Percentiles rank a stretch among this genome's conserved stretches.
These are phyloP conservation scores for Tylopilus felleus DNA, from an alignment of 768 basidiomycete genomes.

Conservation along the genomic window DNA sequence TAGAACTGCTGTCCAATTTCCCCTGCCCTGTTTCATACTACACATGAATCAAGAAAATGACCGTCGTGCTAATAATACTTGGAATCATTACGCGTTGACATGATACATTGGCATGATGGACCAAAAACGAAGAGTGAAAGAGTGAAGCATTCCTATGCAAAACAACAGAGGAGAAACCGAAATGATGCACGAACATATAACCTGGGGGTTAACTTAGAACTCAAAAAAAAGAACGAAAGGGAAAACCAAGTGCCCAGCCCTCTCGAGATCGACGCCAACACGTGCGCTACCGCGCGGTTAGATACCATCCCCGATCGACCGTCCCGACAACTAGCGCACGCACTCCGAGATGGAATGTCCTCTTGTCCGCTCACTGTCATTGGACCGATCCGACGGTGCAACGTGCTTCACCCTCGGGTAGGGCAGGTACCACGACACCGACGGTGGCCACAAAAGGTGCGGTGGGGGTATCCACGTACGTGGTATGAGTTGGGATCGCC, in stretches of 20 bases:
- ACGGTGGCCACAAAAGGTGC: constrained; percentile 1
- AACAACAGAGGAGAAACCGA: constrained; percentile 20
- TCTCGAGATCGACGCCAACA: neutral
- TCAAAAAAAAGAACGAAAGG: neutral
- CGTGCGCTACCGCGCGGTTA: neutral
- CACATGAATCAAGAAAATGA: constrained; percentile 4
- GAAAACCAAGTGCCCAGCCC: neutral
- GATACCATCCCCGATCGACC: neutral
- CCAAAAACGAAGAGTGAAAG: constrained; percentile 5
- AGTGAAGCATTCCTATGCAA: constrained; percentile 19
- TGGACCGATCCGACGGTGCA: constrained; percentile 12
- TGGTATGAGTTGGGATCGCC: constrained; percentile 8
- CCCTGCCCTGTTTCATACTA: too few species aligned
- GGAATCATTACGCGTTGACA: constrained; percentile 15
- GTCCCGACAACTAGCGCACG: neutral
- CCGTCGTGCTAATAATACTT: constrained; percentile 17
- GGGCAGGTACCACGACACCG: constrained; percentile 5
- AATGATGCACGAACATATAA: neutral
- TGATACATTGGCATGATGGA: constrained; percentile 26
- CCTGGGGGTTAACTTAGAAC: constrained; percentile 6
- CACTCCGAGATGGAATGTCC: neutral
- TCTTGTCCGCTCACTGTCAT: constrained; percentile 7
- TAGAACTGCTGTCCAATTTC: too few species aligned
- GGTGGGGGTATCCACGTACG: constrained; percentile 3
- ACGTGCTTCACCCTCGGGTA: neutral